Conservation (phyloP, 768 basidiomycete species). For the Clitopilus passeckerianus region DNA sequence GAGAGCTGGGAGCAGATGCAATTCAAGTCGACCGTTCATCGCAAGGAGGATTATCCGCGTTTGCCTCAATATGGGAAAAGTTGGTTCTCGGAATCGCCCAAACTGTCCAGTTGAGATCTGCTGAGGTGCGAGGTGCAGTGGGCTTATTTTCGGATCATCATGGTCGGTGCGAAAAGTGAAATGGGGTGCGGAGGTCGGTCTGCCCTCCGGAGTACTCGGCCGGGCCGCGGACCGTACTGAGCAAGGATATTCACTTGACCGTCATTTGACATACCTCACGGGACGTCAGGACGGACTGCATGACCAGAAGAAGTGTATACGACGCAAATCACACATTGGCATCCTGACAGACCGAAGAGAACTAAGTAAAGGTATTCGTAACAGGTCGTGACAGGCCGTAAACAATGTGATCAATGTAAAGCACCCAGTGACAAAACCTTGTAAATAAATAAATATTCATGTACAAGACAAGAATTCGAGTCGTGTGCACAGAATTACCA, state of each 20-base stretch:
- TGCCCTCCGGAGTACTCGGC: background rate
- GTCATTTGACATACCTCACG: too few species aligned
- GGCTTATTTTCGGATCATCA: conserved; percentile 11
- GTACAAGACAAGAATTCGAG: background rate
- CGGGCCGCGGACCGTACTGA: conserved; percentile 10
- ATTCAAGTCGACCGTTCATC: background rate
- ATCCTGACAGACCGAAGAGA: background rate
- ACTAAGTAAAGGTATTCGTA: background rate
- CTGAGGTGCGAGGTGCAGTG: too few species aligned
- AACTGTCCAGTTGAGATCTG: background rate
- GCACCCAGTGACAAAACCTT: too few species aligned
- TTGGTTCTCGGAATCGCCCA: background rate
- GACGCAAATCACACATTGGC: background rate
- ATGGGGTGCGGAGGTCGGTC: too few species aligned
- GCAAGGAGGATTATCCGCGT: background rate
- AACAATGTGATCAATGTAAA: background rate
- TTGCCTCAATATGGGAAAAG: background rate
- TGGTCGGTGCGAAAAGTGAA: too few species aligned
- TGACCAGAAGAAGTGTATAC: background rate
- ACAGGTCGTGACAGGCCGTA: background rate
- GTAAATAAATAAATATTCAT: background rate
- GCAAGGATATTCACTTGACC: too few species aligned
- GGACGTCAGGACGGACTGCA: too few species aligned
- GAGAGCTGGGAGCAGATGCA: background rate
- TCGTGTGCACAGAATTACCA: conserved; percentile 3